These are phyloP conservation scores for Tetrahymena borealis DNA, from an alignment of 73 alveolate genomes.

Conservation along the genomic window DNA sequence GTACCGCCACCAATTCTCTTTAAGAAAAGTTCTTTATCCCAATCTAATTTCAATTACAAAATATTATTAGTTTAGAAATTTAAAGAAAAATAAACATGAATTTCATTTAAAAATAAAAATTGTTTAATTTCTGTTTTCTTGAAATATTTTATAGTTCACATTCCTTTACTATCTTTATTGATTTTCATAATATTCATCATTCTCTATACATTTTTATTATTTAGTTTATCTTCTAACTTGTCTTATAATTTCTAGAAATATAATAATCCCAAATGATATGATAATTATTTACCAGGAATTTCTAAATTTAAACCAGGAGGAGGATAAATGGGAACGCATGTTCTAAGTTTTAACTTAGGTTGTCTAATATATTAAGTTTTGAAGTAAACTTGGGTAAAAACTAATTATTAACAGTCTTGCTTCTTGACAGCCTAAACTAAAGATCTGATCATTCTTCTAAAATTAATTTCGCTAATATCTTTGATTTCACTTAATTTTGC, in stretches of 20 bases:
- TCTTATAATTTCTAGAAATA: neutral
- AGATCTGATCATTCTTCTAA: neutral
- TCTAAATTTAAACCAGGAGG: constrained; percentile 56
- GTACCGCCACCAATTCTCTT: constrained; percentile 65
- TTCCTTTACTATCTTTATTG: no score
- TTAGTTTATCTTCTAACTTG: no score
- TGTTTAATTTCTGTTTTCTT: neutral
- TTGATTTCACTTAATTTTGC: neutral
- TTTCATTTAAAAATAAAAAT: neutral
- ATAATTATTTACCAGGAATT: constrained; percentile 14
- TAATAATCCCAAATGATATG: neutral
- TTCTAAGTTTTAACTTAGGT: constrained; percentile 49
- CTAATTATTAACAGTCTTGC: neutral
- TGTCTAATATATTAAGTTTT: neutral
- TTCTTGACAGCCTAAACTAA: neutral
- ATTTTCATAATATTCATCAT: no score
- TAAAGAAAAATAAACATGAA: neutral
- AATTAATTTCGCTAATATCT: neutral
- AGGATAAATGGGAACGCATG: constrained; percentile 53
- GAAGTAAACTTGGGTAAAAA: constrained; percentile 1
- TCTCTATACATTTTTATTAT: no score
- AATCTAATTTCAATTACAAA: constrained; percentile 11
- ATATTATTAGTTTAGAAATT: neutral
- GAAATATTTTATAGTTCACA: no score
- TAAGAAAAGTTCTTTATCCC: constrained; percentile 53